A percentile compares a stretch with the other conserved stretches of the same genome.
Conservation (phyloP, 2,329 filamentous ascomycete genomes). For the Lanzia echinophila region DNA sequence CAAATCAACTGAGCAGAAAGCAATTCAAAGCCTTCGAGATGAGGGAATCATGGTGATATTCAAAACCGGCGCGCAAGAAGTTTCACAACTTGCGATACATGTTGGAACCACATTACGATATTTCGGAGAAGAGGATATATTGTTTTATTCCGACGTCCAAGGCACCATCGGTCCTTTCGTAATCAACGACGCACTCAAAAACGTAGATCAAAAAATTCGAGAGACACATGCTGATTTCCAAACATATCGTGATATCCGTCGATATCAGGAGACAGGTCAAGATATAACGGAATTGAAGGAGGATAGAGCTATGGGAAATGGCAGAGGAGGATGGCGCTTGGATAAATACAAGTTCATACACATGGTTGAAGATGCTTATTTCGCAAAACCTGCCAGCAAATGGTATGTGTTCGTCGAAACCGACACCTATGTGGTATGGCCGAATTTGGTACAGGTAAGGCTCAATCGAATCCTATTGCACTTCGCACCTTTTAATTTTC, state of each 20-base stretch:
- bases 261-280: conserved; percentile 40
- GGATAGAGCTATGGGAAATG: conserved; percentile 9
- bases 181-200: conserved; percentile 42
- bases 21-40: conserved; percentile 10
- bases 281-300: conserved; percentile 36
- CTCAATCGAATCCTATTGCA: not conserved
- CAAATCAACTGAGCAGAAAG: conserved; percentile 9
- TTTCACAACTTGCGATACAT: conserved; percentile 46
- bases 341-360: conserved; percentile 59
- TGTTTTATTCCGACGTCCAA: conserved; percentile 53
- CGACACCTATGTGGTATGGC: conserved; percentile 51
- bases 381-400: conserved; percentile 43
- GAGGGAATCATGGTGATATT: conserved; percentile 37
- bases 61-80: conserved; percentile 52
- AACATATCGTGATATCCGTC: conserved; percentile 34
- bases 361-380: conserved; percentile 48
- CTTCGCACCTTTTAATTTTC: not conserved
- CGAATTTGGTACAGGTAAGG: conserved; percentile 36
- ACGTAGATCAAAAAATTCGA: conserved; percentile 38
- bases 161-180: conserved; percentile 40
- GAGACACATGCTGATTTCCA: conserved; percentile 41
- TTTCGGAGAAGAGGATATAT: conserved; percentile 36
- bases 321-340: conserved; percentile 42
- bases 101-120: conserved; percentile 47
- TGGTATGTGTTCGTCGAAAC: conserved; percentile 56